Base-by-base conservation (phyloP, 495 filamentous ascomycete species). In the Penicillium riverlandense region DNA sequence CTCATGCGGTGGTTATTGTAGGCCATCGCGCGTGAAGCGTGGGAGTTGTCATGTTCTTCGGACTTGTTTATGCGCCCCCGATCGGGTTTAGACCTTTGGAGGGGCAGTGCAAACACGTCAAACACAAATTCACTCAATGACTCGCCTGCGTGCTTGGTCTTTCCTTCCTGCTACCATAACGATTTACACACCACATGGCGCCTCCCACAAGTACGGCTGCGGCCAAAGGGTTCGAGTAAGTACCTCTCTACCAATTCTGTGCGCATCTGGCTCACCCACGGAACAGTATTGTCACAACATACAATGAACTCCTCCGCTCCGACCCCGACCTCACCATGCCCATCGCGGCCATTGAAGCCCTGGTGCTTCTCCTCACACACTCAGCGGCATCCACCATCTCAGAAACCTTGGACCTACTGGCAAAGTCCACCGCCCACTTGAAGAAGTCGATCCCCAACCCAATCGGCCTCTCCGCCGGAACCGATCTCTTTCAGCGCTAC, bases 401-500 rank as follows among this genome's bases (percentile, higher is more conserved):
- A 61, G 92, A 98, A 67, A 95, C 90, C 35, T 82, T 96, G 53
- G 82, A 87, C 48, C 78, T 91, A 28, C 80, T 98, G 47, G 79
- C 81, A 57, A 77, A 76, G 28, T 82, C 88, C 45, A 88, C 86
- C 46, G 62, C 71, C 8, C 78, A 81, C 49, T 76, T 98, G 46
- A 88, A 88, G 62, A 67, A 70, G 42, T 75, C 81, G 11, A 80
- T 90, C 35, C 71, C 85, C 3, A 97, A 98, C 65, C 85, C 90
- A 11, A 88, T 97, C 49, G 69, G 90, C 22, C 76, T 96, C 14
- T 88, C 85, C 30, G 92, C 94, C 39, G 92, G 92, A 53, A 95
- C 91, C 53, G 90, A 96, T 62, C 77, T 96, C 45, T 97, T 97
- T 72, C 89, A 92, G 62, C 82, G 89, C 56, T 98, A 91, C 66